Evolutionary conservation across 148 eudicot genomes (phyloP), one percentile per base, ranked within the genome.

Genomic region (Rhododendron ferrugineum): DNA sequence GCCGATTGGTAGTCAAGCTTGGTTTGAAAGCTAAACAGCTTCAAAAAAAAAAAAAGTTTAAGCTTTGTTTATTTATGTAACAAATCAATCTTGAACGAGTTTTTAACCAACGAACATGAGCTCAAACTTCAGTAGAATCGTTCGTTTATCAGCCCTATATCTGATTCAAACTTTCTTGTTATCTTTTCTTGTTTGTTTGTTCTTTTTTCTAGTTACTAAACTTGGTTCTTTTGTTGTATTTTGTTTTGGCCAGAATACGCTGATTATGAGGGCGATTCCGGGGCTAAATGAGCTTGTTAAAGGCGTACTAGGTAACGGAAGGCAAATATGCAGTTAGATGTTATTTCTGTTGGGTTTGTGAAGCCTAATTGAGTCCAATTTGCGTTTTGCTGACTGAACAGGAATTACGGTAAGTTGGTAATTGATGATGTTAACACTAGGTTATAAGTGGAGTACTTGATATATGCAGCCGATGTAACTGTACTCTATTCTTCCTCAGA

Each of bases 181-280:
- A 13, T 60, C 37, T 46, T 28, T 46, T n/a, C 70, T 40, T 40
- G 14, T 28, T 16, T 47, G 30, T 64, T 79, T 26, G 3, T 6
- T 85, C 11, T 56, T 75, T 52, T 30, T 66, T 23, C 28, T 8
- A 64, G 62, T 4, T 11, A 26, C 11, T 26, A 37, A 47, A 18
- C 13, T 77, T 11, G 15, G 11, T 10, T 75, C 3, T 34, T 30
- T 58, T 84, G 74, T 75, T 66, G 73, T 32, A 36, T 80, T 83
- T 16, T 30, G 50, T 79, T 64, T 81, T 72, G 32, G 42, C 30
- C 91, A 96, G 98, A 95, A 96, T 86, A 96, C 99, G 49, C 84
- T 96, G 87, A 84, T 96, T 73, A 85, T 96, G 91, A 91, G 95
- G 87, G 98, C 98, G 15, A 92, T 96, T 90, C 99, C 99, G 5